These are phyloP conservation scores for Yamagishiella unicocca DNA, from an alignment of 139 green algal species.

Conservation along the genomic window DNA sequence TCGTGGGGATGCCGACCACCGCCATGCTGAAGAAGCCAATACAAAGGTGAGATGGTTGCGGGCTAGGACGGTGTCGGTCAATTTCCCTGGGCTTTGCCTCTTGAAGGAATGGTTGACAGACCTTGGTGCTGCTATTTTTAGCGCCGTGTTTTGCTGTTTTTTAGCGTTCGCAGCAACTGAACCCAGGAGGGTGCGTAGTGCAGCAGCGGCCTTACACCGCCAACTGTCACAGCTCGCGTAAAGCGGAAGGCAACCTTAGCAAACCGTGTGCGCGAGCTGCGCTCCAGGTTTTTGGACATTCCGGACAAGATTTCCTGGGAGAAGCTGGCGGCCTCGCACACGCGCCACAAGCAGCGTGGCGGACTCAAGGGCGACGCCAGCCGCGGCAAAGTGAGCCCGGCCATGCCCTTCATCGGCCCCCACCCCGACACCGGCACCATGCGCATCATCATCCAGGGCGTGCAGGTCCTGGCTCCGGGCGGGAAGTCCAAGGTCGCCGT, in stretches of 20 bases:
- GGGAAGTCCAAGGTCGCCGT: not conserved
- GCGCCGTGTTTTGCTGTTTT: no score
- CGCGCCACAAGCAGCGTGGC: not conserved
- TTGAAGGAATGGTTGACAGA: no score
- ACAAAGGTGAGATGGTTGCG: conserved; percentile 3
- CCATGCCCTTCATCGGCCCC: conserved; percentile 21
- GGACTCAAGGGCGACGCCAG: conserved; percentile 1
- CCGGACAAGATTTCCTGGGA: not conserved
- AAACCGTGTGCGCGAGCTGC: no score
- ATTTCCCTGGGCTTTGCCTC: no score
- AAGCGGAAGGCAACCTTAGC: no score
- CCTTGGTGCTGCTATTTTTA: no score
- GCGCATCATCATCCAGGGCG: conserved; percentile 28
- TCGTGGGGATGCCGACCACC: not conserved
- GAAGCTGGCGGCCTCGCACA: not conserved
- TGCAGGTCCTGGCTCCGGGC: not conserved
- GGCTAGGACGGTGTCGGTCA: no score
- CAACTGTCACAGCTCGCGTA: no score
- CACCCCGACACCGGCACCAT: conserved; percentile 45
- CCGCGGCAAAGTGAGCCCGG: not conserved
- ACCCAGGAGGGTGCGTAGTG: no score
- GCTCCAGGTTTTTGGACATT: conserved; percentile 27
- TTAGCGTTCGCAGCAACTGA: no score
- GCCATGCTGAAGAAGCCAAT: conserved; percentile 5
- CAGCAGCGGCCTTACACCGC: not conserved